phyloP scores from a whole-genome alignment of 2,329 filamentous ascomycete species.

The Epichloe hybrida region DNA sequence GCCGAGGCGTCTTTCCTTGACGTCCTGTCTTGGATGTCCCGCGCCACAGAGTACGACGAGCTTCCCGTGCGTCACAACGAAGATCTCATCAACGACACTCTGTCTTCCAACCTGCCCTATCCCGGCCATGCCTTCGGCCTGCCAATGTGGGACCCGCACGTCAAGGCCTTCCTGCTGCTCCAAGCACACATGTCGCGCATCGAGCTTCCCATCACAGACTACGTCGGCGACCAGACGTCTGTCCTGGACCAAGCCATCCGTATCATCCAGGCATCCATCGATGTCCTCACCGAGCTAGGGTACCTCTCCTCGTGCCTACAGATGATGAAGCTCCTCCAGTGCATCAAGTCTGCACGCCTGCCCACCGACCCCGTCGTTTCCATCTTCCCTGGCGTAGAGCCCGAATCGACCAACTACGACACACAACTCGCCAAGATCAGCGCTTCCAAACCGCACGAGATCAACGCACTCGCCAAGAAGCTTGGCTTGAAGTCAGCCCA shows the following conservation, averaged over 20 bases:
- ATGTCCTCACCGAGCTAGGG: conserved; percentile 83
- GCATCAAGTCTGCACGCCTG: conserved; percentile 87
- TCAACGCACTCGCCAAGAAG: conserved; percentile 32
- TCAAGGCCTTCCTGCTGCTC: conserved; percentile 86
- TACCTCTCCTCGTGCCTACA: conserved; percentile 61
- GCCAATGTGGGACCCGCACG: conserved; percentile 96
- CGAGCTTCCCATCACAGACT: conserved; percentile 87
- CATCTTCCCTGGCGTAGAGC: conserved; percentile 62
- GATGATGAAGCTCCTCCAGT: conserved; percentile 80
- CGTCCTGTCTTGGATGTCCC: conserved; percentile 81
- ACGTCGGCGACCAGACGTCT: conserved; percentile 81
- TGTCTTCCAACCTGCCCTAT: conserved; percentile 67
- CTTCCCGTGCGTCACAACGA: conserved; percentile 96
- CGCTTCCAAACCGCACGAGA: conserved; percentile 20
- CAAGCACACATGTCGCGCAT: conserved; percentile 93
- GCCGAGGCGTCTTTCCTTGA: conserved; percentile 65
- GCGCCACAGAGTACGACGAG: conserved; percentile 92
- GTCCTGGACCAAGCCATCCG: conserved; percentile 94
- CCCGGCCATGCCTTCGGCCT: conserved; percentile 50
- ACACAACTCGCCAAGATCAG: conserved; percentile 30
- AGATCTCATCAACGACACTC: conserved; percentile 86
- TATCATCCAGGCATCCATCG: conserved; percentile 90
- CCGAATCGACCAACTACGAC: conserved; percentile 24
- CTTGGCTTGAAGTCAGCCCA: conserved; percentile 35
- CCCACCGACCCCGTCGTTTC: conserved; percentile 66